Evolutionary conservation across 1,139 yeast species (phyloP), one percentile per base, ranked within the genome.

Genomic region (Casaregolazyma lundiana): DNA sequence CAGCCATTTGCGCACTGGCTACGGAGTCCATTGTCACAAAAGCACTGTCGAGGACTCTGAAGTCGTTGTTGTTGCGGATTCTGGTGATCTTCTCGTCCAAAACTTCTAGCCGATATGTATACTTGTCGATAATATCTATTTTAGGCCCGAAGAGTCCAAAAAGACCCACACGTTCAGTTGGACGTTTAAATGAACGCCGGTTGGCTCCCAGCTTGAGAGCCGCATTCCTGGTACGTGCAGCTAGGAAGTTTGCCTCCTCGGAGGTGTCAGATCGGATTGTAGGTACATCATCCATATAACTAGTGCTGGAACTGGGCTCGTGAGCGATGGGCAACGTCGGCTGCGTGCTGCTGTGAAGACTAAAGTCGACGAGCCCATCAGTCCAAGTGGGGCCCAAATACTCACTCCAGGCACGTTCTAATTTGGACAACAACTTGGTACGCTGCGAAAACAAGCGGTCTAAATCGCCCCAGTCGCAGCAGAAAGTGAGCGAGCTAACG

Each of bases 1-100:
- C 94, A 6, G 88, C 81, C 84, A 87, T 80, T 62, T 87, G 96
- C 1, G 96, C 95, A 56, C 83, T 81, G 0, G 94, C 86, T 7
- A 86, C 95, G 1, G 87, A 76, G 52, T 81, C 83, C 92, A 87
- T 82, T 1, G 95, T 87, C 18, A 87, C 78, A 64, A 87, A 87
- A 0, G 96, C 95, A 9, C 73, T 69, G 15, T 72, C 70, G 6
- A 72, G 68, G 13, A 76, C 65, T 26, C 60, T 58, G 51, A 71
- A 73, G 17, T 55, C 53, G 26, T 67, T 74, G 11, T 43, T 29
- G 8, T 38, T 29, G 11, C 54, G 47, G n/a, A 50, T 49, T 37
- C 71, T 70, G 32, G 69, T 72, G 41, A 87, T 85, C 50, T 77
- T 72, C 39, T 70, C 70, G 59, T 87, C 94, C 6, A 86, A 59